Evolutionary conservation across 352 stramenopile genomes (phyloP), one percentile per base, ranked within the genome.

Genomic region (Globisporangium alternatum): DNA sequence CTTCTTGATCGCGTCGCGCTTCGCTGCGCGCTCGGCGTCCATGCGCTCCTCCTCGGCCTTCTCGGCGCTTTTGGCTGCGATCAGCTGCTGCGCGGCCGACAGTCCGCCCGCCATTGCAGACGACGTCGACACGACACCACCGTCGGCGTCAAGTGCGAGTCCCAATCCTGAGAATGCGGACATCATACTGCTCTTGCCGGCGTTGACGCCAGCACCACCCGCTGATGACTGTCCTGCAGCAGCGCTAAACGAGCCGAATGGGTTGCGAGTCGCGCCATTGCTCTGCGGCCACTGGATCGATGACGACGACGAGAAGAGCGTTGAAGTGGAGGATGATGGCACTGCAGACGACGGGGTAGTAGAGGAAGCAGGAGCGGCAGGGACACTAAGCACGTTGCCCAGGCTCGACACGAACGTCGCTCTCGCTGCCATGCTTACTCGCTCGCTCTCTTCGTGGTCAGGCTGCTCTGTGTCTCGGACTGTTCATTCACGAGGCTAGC

Each of bases 151-250:
- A 15, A 89, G 67, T 39, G 68, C 71, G 59, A 91, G 71, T 22
- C 79, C 79, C 12, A 91, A 74, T 12, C 65, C 74, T 1, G 75
- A 86, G 51, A 91, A 88, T 30, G 83, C 69, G 0, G 78, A 78
- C 70, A 81, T 73, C 76, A 91, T 86, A 30, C 35, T 56, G 33
- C 28, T 56, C 15, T 56, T 54, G 54, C 64, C 2, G 45, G 31
- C 64, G 72, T 76, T 59, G 60, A 56, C 19, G 48, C 64, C 3
- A 1, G 67, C 25, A 22, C 43, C 3, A 1, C 64, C 25, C 5
- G 44, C 35, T 0, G 59, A 45, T 5, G 62, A 8, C 17, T 28
- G 25, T 28, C 44, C 9, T 0, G 64, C 28, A 21, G 61, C 28
- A 19, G 66, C 25, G 33, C 39, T 41, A 12, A 61, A 53, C n/a